phyloP scores from a whole-genome alignment of 2,329 filamentous ascomycete species.

The Cladophialophora exuberans region DNA sequence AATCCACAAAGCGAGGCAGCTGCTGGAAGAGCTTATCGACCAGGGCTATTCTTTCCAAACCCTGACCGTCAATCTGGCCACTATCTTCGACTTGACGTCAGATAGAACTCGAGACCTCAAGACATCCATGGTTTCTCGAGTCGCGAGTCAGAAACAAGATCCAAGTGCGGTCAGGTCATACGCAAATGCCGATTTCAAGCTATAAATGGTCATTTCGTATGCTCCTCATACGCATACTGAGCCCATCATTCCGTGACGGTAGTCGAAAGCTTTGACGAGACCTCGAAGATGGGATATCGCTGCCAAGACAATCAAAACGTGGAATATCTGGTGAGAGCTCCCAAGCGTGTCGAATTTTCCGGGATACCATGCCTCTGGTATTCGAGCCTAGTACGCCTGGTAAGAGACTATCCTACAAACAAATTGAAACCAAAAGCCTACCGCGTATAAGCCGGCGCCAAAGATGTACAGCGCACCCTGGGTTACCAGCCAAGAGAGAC shows the following conservation, averaged over 20 bases:
- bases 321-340: constrained; percentile 94
- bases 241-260: constrained; percentile 63
- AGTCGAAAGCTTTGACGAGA: constrained; percentile 82
- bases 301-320: constrained; percentile 82
- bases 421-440: constrained; percentile 47
- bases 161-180: constrained; percentile 68
- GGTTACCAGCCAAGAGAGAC: constrained; percentile 75
- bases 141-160: constrained; percentile 63
- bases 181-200: constrained; percentile 74
- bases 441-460: constrained; percentile 84
- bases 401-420: constrained; percentile 22
- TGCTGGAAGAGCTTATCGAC: constrained; percentile 69
- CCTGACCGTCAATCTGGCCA: constrained; percentile 85
- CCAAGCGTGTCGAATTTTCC: constrained; percentile 88
- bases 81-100: constrained; percentile 88
- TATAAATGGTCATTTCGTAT: constrained; percentile 49
- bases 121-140: constrained; percentile 67
- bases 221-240: constrained; percentile 18
- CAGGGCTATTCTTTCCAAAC: constrained; percentile 71
- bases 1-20: constrained; percentile 69
- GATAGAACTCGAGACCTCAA: constrained; percentile 75
- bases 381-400: constrained; percentile 59
- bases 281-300: constrained; percentile 80
- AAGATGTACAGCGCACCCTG: constrained; percentile 84
- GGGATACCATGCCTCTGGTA: constrained; percentile 79